Evolutionary conservation across 129 eudicot genomes (phyloP), one percentile per base, ranked within the genome.

Genomic region (Pulicaria dysenterica): DNA sequence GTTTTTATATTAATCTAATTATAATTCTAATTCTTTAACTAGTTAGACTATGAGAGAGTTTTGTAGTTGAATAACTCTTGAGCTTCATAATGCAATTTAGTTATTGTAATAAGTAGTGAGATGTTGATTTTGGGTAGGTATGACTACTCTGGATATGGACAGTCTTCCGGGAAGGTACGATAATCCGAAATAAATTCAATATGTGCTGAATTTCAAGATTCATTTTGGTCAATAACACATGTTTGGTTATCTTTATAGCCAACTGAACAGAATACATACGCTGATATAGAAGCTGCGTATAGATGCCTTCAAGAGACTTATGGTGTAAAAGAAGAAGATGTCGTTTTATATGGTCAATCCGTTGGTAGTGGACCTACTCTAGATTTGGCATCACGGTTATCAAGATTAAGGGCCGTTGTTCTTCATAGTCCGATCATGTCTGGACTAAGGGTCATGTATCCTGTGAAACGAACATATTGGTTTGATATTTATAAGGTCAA

Each of bases 281-380:
- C 99, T 0, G 99, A 95, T 75, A 95, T 95, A 71, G 97, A 91
- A 79, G 99, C 99, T 77, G 99, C 85, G 12, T 95, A 88, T 83
- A 77, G 77, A 75, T 95, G 97, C 73, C 97, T 95, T 58, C 79
- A 67, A 75, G 94, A 95, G 56, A 86, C 79, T 44, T 91, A 95
- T 47, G 91, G 90, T 70, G 89, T 78, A 34, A 88, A 91, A 83
- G 97, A 90, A 77, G 96, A 95, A 78, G 94, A 95, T 61, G 58
- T 90, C 37, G 90, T 95, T 46, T 77, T 95, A 63, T 95, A 95
- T 44, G 99, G 99, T 17, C 99, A 95, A 72, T 95, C 99, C 8
- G 99, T 95, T 74, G 99, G 99, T 12, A 95, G 99, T 53, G 97
- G 97, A 10, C 99, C 99, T 1, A 95, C 99, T 15, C 75, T 95